Base-by-base conservation (phyloP, 192 early-diverging fungal genomes). In the Physocladia obscura region DNA sequence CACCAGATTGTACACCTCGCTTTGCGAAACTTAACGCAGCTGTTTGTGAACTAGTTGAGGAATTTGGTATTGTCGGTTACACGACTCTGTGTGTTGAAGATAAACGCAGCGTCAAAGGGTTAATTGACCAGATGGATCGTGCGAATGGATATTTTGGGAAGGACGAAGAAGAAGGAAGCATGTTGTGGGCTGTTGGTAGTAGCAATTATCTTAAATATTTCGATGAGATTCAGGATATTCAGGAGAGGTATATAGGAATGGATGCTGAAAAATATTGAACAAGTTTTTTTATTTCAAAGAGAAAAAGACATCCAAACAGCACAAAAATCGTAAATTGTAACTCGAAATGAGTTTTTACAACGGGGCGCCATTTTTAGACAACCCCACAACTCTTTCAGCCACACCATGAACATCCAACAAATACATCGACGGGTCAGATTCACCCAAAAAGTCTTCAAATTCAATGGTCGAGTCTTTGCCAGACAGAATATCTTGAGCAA, bases 11-110 rank as follows among this genome's bases (percentile, higher is more conserved):
- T 6, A 24, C 52, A 19, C 74, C 70, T 34, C 52, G 74, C 19
- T 76, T 79, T 27, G 57, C 51, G 17, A 82, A 84, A 21, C 79
- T 99, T 31, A 95, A 92, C 71, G 78, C 83, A 37, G 93, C 91
- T 1, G 75, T 99, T 24, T 96, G 94, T 75, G 92, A 90, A 47
- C 82, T 99, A 22, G 84, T 99, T 21, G 91, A 96, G 76, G 93
- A 95, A 65, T 99, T 90, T 80, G 87, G 87, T 30, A 69, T 99
- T 35, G 95, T 99, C 4, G 91, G 90, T 19, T 99, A 95, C 70
- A 85, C 90, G 76, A 96, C 97, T 24, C 81, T 99, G 17, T 88
- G 87, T 67, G 84, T 93, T 19, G 81, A 92, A 68, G 94, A 97
- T 78, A 92, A 92, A 79, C 82, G 88, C 51, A 92, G 90, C 2